Conservation (phyloP, 768 basidiomycete genomes). For the Lactarius hengduanensis region DNA sequence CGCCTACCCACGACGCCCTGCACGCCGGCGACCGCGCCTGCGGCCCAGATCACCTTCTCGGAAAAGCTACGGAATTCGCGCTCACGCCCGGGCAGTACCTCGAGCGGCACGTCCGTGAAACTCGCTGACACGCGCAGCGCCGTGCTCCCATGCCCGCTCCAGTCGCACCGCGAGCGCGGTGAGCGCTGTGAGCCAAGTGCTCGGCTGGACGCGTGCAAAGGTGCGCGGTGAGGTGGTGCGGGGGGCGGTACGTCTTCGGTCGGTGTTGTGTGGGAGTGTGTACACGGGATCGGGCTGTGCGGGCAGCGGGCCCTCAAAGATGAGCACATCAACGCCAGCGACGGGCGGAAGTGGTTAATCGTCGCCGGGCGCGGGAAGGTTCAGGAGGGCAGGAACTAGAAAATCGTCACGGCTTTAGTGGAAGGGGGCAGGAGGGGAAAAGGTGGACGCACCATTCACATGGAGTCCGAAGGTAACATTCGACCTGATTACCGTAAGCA, state of each 20-base stretch:
- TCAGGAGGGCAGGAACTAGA: slow-evolving; percentile 63
- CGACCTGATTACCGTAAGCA: too few relatives aligned
- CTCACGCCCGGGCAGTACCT: slow-evolving; percentile 76
- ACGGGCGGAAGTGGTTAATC: slow-evolving; percentile 52
- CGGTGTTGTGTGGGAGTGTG: too few relatives aligned
- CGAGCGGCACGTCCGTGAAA: slow-evolving; percentile 64
- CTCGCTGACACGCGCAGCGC: slow-evolving; percentile 60
- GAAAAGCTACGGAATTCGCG: slow-evolving; percentile 75
- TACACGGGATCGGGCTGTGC: too few relatives aligned
- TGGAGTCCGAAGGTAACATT: slow-evolving; percentile 35
- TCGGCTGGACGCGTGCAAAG: slow-evolving; percentile 72
- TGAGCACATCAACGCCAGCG: slow-evolving; percentile 30
- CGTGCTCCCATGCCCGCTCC: slow-evolving; percentile 51
- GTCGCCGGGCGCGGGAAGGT: slow-evolving; percentile 60
- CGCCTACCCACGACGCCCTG: slow-evolving; percentile 21
- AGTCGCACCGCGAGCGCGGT: slow-evolving; percentile 34
- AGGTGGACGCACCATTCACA: slow-evolving; percentile 48
- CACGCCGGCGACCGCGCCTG: slow-evolving; percentile 17
- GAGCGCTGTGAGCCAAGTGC: slow-evolving; percentile 58
- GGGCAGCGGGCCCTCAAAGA: too few relatives aligned
- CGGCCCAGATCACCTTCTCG: slow-evolving; percentile 52
- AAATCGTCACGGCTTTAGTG: slow-evolving; percentile 14
- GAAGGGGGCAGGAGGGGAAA: slow-evolving; percentile 4
- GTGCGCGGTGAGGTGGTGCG: slow-evolving; percentile 55
- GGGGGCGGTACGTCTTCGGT: slow-evolving; percentile 35